These are phyloP conservation scores for Globisporangium nodosum DNA, from an alignment of 352 stramenopile species.

Conservation along the genomic window DNA sequence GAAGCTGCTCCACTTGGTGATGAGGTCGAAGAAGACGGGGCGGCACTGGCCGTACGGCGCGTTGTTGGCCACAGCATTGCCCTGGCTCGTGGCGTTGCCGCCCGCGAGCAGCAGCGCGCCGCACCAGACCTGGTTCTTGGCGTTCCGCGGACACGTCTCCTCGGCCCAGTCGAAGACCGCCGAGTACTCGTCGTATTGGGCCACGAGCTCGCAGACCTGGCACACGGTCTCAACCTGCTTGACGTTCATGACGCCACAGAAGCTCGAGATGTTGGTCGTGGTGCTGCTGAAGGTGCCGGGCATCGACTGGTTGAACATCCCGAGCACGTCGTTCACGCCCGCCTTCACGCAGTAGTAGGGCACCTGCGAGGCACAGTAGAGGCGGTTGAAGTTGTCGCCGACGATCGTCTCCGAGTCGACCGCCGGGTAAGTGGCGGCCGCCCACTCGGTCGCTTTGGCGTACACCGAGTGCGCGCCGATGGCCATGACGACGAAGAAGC, in stretches of 20 bases:
- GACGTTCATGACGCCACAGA: slow-evolving; percentile 42
- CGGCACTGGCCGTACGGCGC: slow-evolving; percentile 71
- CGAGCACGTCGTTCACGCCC: slow-evolving; percentile 34
- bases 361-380: slow-evolving; percentile 80
- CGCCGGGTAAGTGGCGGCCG: slow-evolving; percentile 33
- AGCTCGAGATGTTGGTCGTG: slow-evolving; percentile 42
- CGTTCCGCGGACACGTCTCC: slow-evolving; percentile 41
- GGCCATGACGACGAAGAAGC: slow-evolving; percentile 60
- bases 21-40: slow-evolving; percentile 47
- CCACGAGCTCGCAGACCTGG: slow-evolving; percentile 44
- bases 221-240: slow-evolving; percentile 46
- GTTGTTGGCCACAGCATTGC: slow-evolving; percentile 30
- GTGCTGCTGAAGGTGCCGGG: slow-evolving; percentile 30
- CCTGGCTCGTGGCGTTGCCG: slow-evolving; percentile 13
- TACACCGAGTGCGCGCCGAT: slow-evolving; percentile 52
- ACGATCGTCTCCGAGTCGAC: slow-evolving; percentile 40
- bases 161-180: slow-evolving; percentile 64
- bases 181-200: slow-evolving; percentile 55
- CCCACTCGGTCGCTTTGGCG: slow-evolving; percentile 51
- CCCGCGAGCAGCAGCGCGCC: slow-evolving; percentile 46
- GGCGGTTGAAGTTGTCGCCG: slow-evolving; percentile 66
- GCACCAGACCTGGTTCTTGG: slow-evolving; percentile 66
- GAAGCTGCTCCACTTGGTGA: slow-evolving; percentile 66
- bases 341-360: slow-evolving; percentile 70
- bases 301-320: slow-evolving; percentile 47